phyloP scores from a whole-genome alignment of 371 early-diverging fungal genomes.

The Mucor lusitanicus region DNA sequence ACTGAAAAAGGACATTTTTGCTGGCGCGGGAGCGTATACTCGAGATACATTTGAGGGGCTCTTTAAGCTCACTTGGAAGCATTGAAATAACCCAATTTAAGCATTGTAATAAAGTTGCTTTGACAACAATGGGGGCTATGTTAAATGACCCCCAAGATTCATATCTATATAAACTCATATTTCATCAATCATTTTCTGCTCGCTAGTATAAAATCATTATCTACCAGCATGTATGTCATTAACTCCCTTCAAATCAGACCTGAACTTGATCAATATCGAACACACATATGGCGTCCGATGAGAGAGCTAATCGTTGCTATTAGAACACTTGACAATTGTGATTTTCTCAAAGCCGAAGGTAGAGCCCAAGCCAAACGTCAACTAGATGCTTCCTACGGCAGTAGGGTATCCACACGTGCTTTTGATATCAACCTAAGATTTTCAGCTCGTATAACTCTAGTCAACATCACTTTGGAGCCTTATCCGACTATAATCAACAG shows the following conservation, averaged over 20 bases:
- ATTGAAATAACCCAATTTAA: no score
- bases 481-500: neutral
- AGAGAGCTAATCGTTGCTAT: neutral
- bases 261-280: neutral
- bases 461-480: neutral
- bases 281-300: neutral
- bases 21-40: neutral
- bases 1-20: neutral
- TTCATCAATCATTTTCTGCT: neutral
- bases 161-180: neutral
- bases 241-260: neutral
- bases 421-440: neutral
- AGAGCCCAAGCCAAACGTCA: neutral
- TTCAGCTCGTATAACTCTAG: neutral
- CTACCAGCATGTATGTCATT: neutral
- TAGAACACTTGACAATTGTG: neutral
- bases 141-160: neutral
- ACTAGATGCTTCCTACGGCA: neutral
- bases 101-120: no score
- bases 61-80: neutral
- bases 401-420: neutral
- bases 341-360: neutral
- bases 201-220: neutral
- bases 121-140: neutral
- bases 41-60: neutral